These are phyloP conservation scores for Flaveria robusta DNA, from an alignment of 129 eudicot species.

Conservation along the genomic window DNA sequence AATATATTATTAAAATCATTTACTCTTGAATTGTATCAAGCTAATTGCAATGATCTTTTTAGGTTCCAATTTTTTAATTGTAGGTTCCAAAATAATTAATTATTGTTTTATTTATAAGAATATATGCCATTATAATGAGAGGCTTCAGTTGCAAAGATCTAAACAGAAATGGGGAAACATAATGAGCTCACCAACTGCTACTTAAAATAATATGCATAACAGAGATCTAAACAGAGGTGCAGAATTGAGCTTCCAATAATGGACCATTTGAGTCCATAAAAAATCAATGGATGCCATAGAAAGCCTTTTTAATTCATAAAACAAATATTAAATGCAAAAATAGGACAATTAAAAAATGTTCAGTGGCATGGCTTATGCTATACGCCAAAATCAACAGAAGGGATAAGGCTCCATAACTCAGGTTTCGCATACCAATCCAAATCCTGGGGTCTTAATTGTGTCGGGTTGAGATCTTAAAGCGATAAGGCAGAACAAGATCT, in stretches of 20 bases:
- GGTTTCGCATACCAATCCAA: neutral
- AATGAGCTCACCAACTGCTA: neutral
- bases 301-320: neutral
- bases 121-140: neutral
- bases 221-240: constrained; percentile 22
- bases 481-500: neutral
- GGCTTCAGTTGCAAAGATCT: constrained; percentile 9
- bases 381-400: constrained; percentile 6
- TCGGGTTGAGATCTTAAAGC: neutral
- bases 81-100: no score
- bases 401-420: neutral
- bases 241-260: neutral
- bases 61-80: neutral
- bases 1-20: no score
- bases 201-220: neutral
- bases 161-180: constrained; percentile 8
- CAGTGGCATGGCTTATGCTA: constrained; percentile 11
- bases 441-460: no score
- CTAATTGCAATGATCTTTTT: neutral
- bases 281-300: constrained; percentile 3
- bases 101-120: no score
- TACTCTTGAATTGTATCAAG: no score
- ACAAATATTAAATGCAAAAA: neutral
- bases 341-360: neutral
- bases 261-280: constrained; percentile 24